phyloP scores from a whole-genome alignment of 495 filamentous ascomycete species.

The Cercophora newfieldiana region DNA sequence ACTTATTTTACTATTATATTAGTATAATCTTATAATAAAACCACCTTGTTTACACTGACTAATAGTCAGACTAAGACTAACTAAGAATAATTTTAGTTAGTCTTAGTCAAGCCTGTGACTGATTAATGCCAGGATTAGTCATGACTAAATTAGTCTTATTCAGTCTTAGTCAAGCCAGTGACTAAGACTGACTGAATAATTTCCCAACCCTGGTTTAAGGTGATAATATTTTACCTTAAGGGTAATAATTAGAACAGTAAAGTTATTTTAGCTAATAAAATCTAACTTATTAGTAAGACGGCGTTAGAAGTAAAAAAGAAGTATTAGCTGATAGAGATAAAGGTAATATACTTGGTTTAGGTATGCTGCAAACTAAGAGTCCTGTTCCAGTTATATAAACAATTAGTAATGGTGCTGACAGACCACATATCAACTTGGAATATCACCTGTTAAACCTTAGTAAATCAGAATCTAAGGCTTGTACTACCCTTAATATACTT shows the following conservation, averaged over 20 bases:
- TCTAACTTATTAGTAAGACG: background rate
- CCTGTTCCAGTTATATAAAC: background rate
- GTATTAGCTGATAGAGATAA: background rate
- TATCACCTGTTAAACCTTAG: background rate
- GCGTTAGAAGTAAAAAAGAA: background rate
- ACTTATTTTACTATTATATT: too few species aligned
- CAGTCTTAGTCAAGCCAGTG: too few species aligned
- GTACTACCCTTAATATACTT: background rate
- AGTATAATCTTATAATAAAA: too few species aligned
- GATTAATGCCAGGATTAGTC: too few species aligned
- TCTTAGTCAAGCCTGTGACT: too few species aligned
- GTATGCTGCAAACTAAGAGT: background rate
- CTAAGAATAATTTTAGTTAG: too few species aligned
- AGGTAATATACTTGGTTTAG: background rate
- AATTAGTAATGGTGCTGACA: background rate
- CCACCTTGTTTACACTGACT: too few species aligned
- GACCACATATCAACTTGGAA: background rate
- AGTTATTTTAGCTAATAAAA: background rate
- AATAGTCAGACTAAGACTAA: too few species aligned
- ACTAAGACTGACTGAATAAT: too few species aligned
- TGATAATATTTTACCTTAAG: background rate
- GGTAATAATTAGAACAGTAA: background rate
- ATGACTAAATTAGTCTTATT: too few species aligned
- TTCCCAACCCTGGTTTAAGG: too few species aligned
- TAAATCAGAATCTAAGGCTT: background rate